A percentile compares a stretch with the other conserved stretches of the same genome.
Evolutionary conservation across 192 early-diverging fungal genomes (phyloP).

Genomic region (Phycomyces nitens): DNA sequence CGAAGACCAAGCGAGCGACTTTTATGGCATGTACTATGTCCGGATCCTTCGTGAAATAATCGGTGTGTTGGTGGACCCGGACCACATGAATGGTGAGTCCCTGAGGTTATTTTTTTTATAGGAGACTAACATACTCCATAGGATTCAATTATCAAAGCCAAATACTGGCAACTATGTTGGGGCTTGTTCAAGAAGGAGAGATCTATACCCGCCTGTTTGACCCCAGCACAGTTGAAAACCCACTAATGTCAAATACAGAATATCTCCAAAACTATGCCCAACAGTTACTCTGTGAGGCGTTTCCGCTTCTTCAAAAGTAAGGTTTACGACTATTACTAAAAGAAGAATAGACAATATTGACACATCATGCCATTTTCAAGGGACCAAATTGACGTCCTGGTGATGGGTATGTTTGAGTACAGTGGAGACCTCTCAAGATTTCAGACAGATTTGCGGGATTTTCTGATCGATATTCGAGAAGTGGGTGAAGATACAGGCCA

Average conservation of each 20-base stretch:
- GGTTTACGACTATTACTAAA: background rate
- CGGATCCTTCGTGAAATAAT: constrained; percentile 16
- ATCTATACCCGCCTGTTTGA: constrained; percentile 33
- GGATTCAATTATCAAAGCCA: constrained; percentile 28
- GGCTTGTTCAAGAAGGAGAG: constrained; percentile 30
- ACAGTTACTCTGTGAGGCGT: constrained; percentile 16
- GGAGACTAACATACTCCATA: background rate
- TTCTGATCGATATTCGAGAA: constrained; percentile 26
- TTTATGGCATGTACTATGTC: constrained; percentile 19
- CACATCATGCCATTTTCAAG: constrained; percentile 1
- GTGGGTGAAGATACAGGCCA: constrained; percentile 11
- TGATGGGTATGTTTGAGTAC: constrained; percentile 30
- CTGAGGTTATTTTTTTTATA: background rate
- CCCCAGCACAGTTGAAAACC: constrained; percentile 21
- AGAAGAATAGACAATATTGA: background rate
- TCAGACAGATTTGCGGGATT: constrained; percentile 21
- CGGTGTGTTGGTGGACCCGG: constrained; percentile 18
- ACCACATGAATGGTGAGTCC: constrained; percentile 19
- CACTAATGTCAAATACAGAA: constrained; percentile 32
- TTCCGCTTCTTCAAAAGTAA: constrained; percentile 26
- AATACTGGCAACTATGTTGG: constrained; percentile 24
- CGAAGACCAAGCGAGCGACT: constrained; percentile 22
- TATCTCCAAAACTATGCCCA: constrained; percentile 23
- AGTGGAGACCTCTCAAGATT: constrained; percentile 17
- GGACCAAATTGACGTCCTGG: constrained; percentile 26